These are phyloP conservation scores for Alloteropsis angusta DNA, from an alignment of 202 grass and related monocot genomes.

Conservation along the genomic window DNA sequence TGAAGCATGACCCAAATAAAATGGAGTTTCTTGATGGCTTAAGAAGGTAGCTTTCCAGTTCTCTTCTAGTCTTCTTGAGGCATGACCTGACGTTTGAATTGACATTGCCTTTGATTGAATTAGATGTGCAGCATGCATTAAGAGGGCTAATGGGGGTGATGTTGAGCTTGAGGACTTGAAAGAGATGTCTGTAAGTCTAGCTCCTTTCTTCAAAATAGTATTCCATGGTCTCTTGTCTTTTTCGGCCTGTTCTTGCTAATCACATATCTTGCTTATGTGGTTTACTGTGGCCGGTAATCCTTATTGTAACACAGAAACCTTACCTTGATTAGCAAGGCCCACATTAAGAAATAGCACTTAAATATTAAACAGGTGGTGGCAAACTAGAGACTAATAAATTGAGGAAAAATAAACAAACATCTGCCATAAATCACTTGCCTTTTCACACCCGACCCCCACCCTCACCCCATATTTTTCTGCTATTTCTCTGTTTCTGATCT, in stretches of 20 bases:
- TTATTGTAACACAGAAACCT: background rate
- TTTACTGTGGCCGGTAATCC: background rate
- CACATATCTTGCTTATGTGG: background rate
- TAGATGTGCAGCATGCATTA: slow-evolving; percentile 51
- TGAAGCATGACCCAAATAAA: slow-evolving; percentile 58
- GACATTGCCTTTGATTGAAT: background rate
- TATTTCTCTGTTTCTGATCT: background rate
- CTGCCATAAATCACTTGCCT: background rate
- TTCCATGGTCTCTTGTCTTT: background rate
- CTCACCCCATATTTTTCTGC: background rate
- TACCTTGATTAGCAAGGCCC: background rate
- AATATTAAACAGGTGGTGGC: background rate
- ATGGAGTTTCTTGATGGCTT: slow-evolving; percentile 45
- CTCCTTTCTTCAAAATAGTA: background rate
- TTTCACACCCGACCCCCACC: background rate
- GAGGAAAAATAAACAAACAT: background rate
- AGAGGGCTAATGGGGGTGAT: slow-evolving; percentile 27
- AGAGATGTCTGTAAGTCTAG: slow-evolving; percentile 32
- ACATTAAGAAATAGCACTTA: background rate
- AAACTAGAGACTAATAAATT: background rate
- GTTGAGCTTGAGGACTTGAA: slow-evolving; percentile 28
- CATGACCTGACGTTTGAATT: background rate
- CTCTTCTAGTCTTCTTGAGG: background rate
- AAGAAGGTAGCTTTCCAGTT: slow-evolving; percentile 39
- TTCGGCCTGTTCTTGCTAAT: background rate